Evolutionary conservation across 2,329 filamentous ascomycete species (phyloP).

Genomic region (Diaporthe amygdali): DNA sequence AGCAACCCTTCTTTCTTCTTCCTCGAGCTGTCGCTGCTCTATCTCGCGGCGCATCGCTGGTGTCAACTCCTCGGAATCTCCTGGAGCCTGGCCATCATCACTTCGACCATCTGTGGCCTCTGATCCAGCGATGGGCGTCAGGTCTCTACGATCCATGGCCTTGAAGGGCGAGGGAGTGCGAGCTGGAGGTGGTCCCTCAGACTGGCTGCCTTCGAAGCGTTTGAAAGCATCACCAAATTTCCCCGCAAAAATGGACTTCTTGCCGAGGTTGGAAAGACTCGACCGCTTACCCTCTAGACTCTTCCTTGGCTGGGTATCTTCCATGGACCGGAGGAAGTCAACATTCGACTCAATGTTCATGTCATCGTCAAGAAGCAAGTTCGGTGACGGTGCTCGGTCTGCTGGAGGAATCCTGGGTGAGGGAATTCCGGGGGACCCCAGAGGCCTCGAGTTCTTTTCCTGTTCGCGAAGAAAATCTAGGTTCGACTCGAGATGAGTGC

Average conservation of each 20-base stretch:
- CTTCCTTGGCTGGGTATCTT: constrained; percentile 65
- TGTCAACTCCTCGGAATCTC: constrained; percentile 74
- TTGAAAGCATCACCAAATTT: constrained; percentile 95
- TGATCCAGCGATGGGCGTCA: constrained; percentile 77
- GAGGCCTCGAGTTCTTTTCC: constrained; percentile 60
- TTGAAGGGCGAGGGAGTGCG: constrained; percentile 56
- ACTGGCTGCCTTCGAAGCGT: constrained; percentile 73
- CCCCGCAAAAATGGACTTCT: constrained; percentile 83
- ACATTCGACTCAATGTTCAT: constrained; percentile 78
- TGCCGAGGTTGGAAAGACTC: constrained; percentile 72
- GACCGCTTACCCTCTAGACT: constrained; percentile 74
- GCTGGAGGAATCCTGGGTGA: constrained; percentile 36
- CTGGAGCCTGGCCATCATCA: constrained; percentile 68
- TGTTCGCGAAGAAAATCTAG: constrained; percentile 82
- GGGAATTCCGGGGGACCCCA: constrained; percentile 40
- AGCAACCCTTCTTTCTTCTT: constrained; percentile 90
- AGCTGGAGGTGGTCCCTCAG: constrained; percentile 34
- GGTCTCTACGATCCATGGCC: constrained; percentile 51
- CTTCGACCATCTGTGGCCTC: constrained; percentile 73
- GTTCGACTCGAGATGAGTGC: constrained; percentile 82
- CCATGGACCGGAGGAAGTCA: constrained; percentile 80
- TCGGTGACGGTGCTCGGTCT: constrained; percentile 48
- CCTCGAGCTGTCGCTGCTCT: constrained; percentile 78
- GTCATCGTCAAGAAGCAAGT: constrained; percentile 50
- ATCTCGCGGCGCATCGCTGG: constrained; percentile 91